Evolutionary conservation across 179 eudicot species (phyloP).

Genomic region (Nepenthes alata): DNA sequence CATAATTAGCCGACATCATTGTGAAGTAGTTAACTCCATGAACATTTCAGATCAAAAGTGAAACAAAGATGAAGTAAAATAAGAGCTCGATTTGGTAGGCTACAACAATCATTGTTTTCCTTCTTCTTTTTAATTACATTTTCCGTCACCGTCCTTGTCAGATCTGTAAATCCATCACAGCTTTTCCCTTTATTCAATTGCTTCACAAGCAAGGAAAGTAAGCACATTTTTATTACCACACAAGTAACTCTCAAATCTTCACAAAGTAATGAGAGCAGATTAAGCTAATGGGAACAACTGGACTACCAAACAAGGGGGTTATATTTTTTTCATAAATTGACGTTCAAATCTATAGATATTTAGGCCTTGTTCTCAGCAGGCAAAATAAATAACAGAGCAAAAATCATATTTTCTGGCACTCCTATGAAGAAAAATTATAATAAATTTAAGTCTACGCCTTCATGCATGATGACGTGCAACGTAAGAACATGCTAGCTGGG

Average conservation of each 20-base stretch:
- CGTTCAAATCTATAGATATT: no score
- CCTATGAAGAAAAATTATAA: neutral
- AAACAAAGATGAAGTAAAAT: neutral
- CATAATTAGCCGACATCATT: neutral
- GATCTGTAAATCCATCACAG: neutral
- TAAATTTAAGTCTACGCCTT: no score
- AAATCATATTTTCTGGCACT: no score
- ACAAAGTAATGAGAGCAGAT: neutral
- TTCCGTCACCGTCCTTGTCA: neutral
- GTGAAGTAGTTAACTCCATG: neutral
- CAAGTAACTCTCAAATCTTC: neutral
- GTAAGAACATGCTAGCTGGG: no score
- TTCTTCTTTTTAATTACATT: neutral
- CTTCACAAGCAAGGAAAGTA: slow-evolving; percentile 17
- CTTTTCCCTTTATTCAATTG: slow-evolving; percentile 1
- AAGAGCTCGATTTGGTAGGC: neutral
- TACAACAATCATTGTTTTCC: neutral
- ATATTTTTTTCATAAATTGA: no score
- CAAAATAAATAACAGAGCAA: no score
- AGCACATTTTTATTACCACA: neutral
- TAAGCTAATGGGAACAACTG: neutral
- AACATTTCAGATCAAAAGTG: neutral
- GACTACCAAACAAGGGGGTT: no score
- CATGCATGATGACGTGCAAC: no score
- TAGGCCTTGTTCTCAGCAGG: no score